Percentiles rank a stretch among this genome's conserved stretches.
These are phyloP conservation scores for Camellia granthamiana DNA, from an alignment of 148 eudicot genomes.

Conservation along the genomic window DNA sequence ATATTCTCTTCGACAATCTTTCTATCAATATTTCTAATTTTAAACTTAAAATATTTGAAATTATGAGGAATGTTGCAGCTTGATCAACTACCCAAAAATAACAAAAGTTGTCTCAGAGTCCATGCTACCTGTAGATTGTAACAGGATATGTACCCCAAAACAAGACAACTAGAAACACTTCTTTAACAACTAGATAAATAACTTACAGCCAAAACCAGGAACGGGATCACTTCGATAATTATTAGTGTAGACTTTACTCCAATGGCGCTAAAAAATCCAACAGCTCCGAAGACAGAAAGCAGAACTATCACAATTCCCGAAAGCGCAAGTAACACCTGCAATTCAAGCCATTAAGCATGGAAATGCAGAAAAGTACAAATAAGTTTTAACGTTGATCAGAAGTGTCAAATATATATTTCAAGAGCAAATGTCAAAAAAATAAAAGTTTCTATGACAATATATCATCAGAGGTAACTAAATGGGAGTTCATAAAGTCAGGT, in stretches of 20 bases:
- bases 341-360: conserved; percentile 14
- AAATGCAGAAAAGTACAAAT: background rate
- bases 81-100: background rate
- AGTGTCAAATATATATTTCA: background rate
- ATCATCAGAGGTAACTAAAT: background rate
- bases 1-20: background rate
- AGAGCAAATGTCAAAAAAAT: background rate
- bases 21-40: background rate
- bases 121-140: background rate
- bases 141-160: background rate
- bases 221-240: conserved; percentile 99
- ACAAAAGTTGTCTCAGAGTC: background rate
- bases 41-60: background rate
- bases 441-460: background rate
- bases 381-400: background rate
- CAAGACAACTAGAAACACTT: background rate
- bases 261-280: conserved; percentile 94
- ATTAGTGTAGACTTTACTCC: conserved; percentile 98
- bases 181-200: background rate
- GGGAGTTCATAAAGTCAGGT: background rate
- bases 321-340: conserved; percentile 86
- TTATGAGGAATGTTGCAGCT: background rate
- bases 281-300: conserved; percentile 96
- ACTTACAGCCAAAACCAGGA: conserved; percentile 97
- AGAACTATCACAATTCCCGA: conserved; percentile 88